A percentile compares a stretch with the other conserved stretches of the same genome.
Conservation (phyloP, 106 monocot genomes). For the Dactylorhiza incarnata region DNA sequence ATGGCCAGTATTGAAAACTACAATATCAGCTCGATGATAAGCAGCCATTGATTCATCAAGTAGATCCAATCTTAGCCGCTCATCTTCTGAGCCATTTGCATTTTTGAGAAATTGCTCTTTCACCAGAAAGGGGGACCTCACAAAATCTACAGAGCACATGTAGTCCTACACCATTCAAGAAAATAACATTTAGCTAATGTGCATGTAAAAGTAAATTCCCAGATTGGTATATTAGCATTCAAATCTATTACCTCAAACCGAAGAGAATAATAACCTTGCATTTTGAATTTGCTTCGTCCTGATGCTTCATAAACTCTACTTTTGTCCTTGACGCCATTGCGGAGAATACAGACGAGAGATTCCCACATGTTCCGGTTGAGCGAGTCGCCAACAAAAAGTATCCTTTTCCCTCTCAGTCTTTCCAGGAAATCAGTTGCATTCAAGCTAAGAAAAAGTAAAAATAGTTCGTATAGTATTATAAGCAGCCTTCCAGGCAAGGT, state of each 20-base stretch:
- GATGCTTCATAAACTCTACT: conserved; percentile 63
- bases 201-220: not conserved
- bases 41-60: conserved; percentile 56
- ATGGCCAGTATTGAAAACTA: conserved; percentile 95
- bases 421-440: conserved; percentile 79
- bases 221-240: not conserved
- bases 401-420: conserved; percentile 63
- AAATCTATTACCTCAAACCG: conserved; percentile 52
- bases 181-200: conserved; percentile 6
- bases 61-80: conserved; percentile 69
- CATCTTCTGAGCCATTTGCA: conserved; percentile 33
- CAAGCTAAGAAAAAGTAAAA: conserved; percentile 31
- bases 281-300: conserved; percentile 60
- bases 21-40: conserved; percentile 55
- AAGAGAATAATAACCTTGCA: conserved; percentile 78
- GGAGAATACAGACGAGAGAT: conserved; percentile 84
- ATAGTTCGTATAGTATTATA: not conserved
- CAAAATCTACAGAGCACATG: conserved; percentile 66
- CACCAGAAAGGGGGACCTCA: conserved; percentile 78
- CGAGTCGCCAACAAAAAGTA: conserved; percentile 91
- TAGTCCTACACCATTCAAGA: conserved; percentile 51
- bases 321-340: conserved; percentile 41
- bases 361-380: conserved; percentile 95
- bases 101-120: conserved; percentile 31
- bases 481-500: not conserved